Conservation (phyloP, 257 asterid genomes). For the Solanum tacnaense region DNA sequence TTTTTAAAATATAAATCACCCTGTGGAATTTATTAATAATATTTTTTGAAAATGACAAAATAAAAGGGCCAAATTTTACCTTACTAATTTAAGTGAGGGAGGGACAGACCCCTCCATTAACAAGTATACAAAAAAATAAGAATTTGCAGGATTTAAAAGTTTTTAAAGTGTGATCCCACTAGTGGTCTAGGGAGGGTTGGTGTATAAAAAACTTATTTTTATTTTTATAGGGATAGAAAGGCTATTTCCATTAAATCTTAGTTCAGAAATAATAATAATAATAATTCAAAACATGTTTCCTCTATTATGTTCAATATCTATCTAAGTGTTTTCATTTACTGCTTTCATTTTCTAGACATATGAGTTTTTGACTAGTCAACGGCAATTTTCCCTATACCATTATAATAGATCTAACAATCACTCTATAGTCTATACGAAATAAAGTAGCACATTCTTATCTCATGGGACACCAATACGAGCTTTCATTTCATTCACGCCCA, state of each 20-base stretch:
- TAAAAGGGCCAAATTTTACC: neutral
- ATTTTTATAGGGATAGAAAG: neutral
- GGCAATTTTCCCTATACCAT: neutral
- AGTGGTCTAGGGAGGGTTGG: no score
- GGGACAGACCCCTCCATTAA: neutral
- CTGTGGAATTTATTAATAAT: neutral
- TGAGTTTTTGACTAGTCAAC: neutral
- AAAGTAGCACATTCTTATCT: neutral
- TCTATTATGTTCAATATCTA: neutral
- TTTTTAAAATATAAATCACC: neutral
- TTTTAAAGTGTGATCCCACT: neutral
- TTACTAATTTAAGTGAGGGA: neutral
- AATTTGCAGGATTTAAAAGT: neutral
- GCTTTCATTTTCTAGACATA: neutral
- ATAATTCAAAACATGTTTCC: neutral
- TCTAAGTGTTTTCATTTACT: neutral
- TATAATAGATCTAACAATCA: neutral
- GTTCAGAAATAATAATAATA: neutral
- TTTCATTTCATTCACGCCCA: neutral
- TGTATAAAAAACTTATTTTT: neutral
- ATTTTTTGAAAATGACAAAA: neutral
- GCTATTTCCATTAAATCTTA: neutral
- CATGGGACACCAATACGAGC: neutral
- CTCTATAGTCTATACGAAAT: neutral
- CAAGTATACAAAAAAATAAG: neutral